These are phyloP conservation scores for Strigomonas culicis DNA, from an alignment of 208 protist species.

Conservation along the genomic window DNA sequence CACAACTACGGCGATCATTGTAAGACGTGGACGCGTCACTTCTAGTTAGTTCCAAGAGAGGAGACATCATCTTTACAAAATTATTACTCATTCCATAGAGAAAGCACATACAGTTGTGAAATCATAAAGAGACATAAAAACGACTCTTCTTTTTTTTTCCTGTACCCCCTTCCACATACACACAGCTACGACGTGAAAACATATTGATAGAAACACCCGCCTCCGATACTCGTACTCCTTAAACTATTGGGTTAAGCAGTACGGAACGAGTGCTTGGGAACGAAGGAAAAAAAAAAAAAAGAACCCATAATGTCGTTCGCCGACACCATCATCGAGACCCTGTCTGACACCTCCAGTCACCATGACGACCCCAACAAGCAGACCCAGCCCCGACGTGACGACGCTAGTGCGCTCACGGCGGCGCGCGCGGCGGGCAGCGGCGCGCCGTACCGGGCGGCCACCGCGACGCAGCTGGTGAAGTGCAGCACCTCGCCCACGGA, in stretches of 20 bases:
- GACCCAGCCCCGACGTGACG: no score
- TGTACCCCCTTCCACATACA: constrained; percentile 2
- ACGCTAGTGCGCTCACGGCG: background rate
- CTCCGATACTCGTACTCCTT: background rate
- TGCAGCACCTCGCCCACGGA: background rate
- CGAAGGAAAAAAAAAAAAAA: constrained; percentile 6
- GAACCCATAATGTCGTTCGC: constrained; percentile 10
- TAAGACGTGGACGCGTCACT: no score
- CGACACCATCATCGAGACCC: constrained; percentile 12
- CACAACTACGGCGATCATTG: no score
- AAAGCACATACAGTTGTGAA: no score
- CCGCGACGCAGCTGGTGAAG: background rate
- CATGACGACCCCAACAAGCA: background rate
- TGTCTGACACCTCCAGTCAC: constrained; percentile 12
- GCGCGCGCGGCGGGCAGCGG: background rate
- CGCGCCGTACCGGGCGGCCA: background rate
- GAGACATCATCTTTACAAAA: no score
- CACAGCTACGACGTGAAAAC: no score
- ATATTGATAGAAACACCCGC: background rate
- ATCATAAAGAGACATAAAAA: no score
- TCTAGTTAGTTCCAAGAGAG: no score
- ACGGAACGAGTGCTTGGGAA: no score
- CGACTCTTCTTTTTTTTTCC: constrained; percentile 11
- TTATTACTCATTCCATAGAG: no score
- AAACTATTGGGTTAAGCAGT: no score